Evolutionary conservation across 768 basidiomycete genomes (phyloP), one percentile per base, ranked within the genome.

Genomic region (Boletus patriciae): DNA sequence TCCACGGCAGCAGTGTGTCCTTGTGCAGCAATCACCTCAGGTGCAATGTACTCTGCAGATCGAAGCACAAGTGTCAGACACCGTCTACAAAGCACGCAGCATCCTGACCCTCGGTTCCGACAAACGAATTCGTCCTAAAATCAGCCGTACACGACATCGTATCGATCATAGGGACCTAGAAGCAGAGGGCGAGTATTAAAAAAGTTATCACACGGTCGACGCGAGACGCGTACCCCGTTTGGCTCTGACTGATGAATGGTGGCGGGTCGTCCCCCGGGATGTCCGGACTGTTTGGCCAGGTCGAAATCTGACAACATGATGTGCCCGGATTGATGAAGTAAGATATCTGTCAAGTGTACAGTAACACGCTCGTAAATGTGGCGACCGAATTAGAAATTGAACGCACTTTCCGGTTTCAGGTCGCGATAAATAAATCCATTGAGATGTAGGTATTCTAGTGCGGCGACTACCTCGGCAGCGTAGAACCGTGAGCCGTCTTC

Each of bases 291-390:
- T 72, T 98, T 99, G 19, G 96, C 96, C 34, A 99, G 83, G 77
- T 99, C 97, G 74, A 99, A 99, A 75, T 99, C 97, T 45, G 97
- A 98, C 66, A 99, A 76, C 96, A 98, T 98, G 66, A 99, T 98
- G 75, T 99, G 97, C 18, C 97, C 97, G 12, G 94, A 94, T 70
- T 97, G 91, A 74, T 99, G 97, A 48, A 99, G 79, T 18, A 99
- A 80, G 68, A 99, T 99, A 73, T 99, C 97, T 99, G 69, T 53
- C 55, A 58, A 53, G 57, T 47, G 48, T 8, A 42, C 31, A 34
- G 27, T 6, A 29, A 54, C 23, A 34, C 46, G 13, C 15, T 43
- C 44, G 37, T 31, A 16, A 57, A 38, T 38, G 27, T 38, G 52
- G 56, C 52, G 36, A 64, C 53, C 51, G 44, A 60, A 45, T 45